These are phyloP conservation scores for Penicillium parvum DNA, from an alignment of 495 filamentous ascomycete genomes.

Conservation along the genomic window DNA sequence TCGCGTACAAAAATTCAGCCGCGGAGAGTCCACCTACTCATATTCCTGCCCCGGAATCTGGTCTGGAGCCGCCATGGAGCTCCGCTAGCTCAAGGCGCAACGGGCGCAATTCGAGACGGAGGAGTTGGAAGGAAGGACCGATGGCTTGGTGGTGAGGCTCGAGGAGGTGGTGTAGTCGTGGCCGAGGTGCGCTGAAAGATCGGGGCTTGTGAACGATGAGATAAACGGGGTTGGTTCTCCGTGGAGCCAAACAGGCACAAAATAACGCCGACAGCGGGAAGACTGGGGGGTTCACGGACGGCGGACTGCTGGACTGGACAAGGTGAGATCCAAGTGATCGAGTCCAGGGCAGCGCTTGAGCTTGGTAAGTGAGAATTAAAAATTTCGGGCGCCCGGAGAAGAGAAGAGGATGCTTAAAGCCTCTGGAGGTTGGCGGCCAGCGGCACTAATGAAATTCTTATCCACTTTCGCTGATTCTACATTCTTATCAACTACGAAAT, in stretches of 20 bases:
- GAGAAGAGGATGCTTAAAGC: background rate
- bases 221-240: conserved; percentile 21
- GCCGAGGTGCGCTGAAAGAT: conserved; percentile 7
- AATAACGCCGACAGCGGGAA: conserved; percentile 5
- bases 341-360: background rate
- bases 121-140: conserved; percentile 11
- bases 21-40: conserved; percentile 37
- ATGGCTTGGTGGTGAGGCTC: background rate
- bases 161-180: conserved; percentile 1
- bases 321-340: conserved; percentile 1
- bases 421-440: background rate
- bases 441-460: conserved; percentile 12
- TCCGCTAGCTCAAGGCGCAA: conserved; percentile 36
- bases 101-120: conserved; percentile 21
- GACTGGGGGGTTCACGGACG: conserved; percentile 1
- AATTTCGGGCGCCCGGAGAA: conserved; percentile 6
- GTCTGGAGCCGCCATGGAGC: conserved; percentile 42
- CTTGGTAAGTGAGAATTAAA: background rate
- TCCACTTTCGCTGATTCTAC: conserved; percentile 22
- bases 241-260: conserved; percentile 14
- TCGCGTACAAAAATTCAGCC: background rate
- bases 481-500: background rate
- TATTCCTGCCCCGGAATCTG: conserved; percentile 39
- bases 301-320: background rate
- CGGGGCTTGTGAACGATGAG: conserved; percentile 13